Evolutionary conservation across 192 early-diverging fungal genomes (phyloP).

Genomic region (Podila epigama): DNA sequence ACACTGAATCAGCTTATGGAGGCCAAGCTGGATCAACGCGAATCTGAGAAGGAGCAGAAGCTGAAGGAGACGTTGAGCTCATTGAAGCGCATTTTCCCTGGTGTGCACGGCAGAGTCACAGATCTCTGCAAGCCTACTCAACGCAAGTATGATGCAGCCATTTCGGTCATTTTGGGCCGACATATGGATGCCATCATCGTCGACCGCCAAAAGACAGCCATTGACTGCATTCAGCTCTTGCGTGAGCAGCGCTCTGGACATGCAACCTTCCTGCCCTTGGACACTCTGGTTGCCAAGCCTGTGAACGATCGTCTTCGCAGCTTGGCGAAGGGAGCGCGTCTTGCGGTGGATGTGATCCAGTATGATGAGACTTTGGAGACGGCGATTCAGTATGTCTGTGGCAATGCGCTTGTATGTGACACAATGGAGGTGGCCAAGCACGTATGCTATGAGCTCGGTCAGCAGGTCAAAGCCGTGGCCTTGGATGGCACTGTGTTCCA

Average conservation of each 20-base stretch:
- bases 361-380: constrained; percentile 79
- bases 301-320: constrained; percentile 85
- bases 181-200: constrained; percentile 97
- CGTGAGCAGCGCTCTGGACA: constrained; percentile 90
- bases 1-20: constrained; percentile 79
- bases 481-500: constrained; percentile 96
- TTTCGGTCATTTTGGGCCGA: constrained; percentile 87
- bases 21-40: constrained; percentile 83
- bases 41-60: constrained; percentile 81
- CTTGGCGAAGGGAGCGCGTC: constrained; percentile 79
- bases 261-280: constrained; percentile 94
- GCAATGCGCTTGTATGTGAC: constrained; percentile 93
- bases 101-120: constrained; percentile 87
- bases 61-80: constrained; percentile 79
- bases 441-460: constrained; percentile 82
- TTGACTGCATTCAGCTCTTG: constrained; percentile 95
- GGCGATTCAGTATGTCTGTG: constrained; percentile 91
- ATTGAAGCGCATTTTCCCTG: constrained; percentile 86
- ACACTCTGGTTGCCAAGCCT: constrained; percentile 75
- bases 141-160: constrained; percentile 87
- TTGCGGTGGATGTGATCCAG: constrained; percentile 94
- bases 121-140: constrained; percentile 95
- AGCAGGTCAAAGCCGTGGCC: constrained; percentile 91
- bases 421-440: constrained; percentile 82
- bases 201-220: constrained; percentile 88